Evolutionary conservation across 345 rosid genomes (phyloP).

Genomic region (Populus simonii): DNA sequence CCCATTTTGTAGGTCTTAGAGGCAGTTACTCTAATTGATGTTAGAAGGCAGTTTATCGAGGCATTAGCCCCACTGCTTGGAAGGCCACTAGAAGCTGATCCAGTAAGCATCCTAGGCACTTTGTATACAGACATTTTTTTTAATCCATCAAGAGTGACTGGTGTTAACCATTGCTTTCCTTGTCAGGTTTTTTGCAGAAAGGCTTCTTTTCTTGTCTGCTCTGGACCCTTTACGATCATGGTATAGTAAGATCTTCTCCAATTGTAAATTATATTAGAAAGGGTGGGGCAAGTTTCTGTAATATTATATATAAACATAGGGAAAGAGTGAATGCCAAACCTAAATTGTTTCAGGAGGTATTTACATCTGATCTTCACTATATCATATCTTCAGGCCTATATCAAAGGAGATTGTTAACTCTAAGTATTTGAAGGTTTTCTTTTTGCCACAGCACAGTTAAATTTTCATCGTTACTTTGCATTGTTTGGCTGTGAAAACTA

Average conservation of each 20-base stretch:
- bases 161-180: slow-evolving; percentile 22
- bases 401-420: no score
- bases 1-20: slow-evolving; percentile 49
- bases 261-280: background rate
- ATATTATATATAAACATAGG: no score
- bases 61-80: slow-evolving; percentile 66
- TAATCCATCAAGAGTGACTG: slow-evolving; percentile 7
- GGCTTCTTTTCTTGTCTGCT: slow-evolving; percentile 62
- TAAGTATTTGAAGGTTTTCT: no score
- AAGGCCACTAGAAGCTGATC: slow-evolving; percentile 89
- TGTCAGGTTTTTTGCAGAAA: slow-evolving; percentile 75
- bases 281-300: no score
- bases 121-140: background rate
- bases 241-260: slow-evolving; percentile 31
- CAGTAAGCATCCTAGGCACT: slow-evolving; percentile 46
- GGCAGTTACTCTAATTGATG: slow-evolving; percentile 65
- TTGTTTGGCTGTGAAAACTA: no score
- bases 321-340: no score
- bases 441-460: no score
- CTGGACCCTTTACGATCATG: slow-evolving; percentile 76
- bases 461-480: no score
- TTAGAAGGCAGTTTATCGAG: slow-evolving; percentile 74
- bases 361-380: no score
- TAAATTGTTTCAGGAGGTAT: no score
- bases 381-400: no score